Conservation (phyloP, 2,329 filamentous ascomycete genomes). For the Pestalotiopsis sp. region DNA sequence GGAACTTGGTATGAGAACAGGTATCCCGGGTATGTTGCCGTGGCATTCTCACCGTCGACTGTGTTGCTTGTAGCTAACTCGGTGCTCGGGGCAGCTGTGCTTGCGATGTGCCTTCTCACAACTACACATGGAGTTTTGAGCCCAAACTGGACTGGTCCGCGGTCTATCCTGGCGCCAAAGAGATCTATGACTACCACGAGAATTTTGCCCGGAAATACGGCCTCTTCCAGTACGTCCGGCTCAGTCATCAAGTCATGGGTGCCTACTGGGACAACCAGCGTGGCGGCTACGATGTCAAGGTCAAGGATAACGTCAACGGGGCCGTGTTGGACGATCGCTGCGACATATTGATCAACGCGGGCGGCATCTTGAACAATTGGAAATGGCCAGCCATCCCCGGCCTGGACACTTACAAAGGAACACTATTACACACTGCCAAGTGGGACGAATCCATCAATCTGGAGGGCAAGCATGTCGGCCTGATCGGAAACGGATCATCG, state of each 20-base stretch:
- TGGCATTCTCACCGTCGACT: not conserved
- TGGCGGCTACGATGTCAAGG: conserved; percentile 37
- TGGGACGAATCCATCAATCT: conserved; percentile 43
- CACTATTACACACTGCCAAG: conserved; percentile 45
- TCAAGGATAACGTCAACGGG: conserved; percentile 33
- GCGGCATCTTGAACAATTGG: conserved; percentile 52
- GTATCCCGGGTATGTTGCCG: conserved; percentile 37
- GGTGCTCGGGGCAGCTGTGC: conserved; percentile 34
- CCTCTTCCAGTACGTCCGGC: conserved; percentile 29
- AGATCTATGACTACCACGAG: conserved; percentile 46
- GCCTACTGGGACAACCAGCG: conserved; percentile 16
- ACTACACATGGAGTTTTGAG: conserved; percentile 53
- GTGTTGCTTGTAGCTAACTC: not conserved
- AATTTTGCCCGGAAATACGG: conserved; percentile 40
- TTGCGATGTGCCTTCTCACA: conserved; percentile 54
- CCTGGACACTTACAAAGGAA: conserved; percentile 46
- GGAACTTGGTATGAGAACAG: conserved; percentile 55
- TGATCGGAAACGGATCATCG: conserved; percentile 45
- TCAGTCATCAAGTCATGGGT: conserved; percentile 17
- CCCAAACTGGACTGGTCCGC: conserved; percentile 44
- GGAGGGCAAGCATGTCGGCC: conserved; percentile 39
- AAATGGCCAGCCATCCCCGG: conserved; percentile 52
- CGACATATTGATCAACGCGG: conserved; percentile 40
- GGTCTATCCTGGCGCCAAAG: conserved; percentile 42
- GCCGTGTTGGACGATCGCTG: conserved; percentile 16